Conservation (phyloP, 176 grass and related monocot genomes). For the Melocanna baccifera region DNA sequence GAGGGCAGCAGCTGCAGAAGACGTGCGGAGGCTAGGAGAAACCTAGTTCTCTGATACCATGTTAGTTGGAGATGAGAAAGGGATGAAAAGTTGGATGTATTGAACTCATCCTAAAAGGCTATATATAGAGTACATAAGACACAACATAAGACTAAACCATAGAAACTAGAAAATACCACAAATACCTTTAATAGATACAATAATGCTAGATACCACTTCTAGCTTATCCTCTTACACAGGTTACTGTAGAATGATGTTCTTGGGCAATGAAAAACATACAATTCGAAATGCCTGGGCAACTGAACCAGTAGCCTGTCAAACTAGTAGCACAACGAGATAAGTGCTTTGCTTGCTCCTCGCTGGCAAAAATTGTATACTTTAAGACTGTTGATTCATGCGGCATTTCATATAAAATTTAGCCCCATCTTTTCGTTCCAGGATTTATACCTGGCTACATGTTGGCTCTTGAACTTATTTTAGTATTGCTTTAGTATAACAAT, state of each 20-base stretch:
- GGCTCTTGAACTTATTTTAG: slow-evolving; percentile 18
- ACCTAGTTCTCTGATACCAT: too few species aligned
- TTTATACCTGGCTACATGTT: slow-evolving; percentile 6
- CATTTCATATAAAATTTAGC: slow-evolving; percentile 9
- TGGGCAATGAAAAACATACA: slow-evolving; percentile 10
- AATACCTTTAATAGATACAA: slow-evolving; percentile 4
- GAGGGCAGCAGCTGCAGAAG: too few species aligned
- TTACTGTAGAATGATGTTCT: slow-evolving; percentile 34
- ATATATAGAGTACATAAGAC: too few species aligned
- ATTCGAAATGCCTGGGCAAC: slow-evolving; percentile 32
- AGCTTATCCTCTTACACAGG: slow-evolving; percentile 44
- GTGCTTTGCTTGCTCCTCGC: not conserved
- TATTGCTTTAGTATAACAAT: not conserved
- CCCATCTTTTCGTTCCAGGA: slow-evolving; percentile 5
- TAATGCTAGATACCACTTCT: slow-evolving; percentile 43
- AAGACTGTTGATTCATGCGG: slow-evolving; percentile 22
- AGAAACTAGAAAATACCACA: too few species aligned
- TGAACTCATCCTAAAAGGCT: too few species aligned
- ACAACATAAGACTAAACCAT: too few species aligned
- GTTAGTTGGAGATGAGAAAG: too few species aligned
- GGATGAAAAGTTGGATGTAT: too few species aligned
- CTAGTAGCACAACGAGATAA: not conserved
- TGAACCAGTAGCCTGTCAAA: slow-evolving; percentile 1
- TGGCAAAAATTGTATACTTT: slow-evolving; percentile 34
- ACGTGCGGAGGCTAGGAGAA: too few species aligned